phyloP scores from a whole-genome alignment of 352 stramenopile species.

The Hyaloperonospora arabidopsidis region DNA sequence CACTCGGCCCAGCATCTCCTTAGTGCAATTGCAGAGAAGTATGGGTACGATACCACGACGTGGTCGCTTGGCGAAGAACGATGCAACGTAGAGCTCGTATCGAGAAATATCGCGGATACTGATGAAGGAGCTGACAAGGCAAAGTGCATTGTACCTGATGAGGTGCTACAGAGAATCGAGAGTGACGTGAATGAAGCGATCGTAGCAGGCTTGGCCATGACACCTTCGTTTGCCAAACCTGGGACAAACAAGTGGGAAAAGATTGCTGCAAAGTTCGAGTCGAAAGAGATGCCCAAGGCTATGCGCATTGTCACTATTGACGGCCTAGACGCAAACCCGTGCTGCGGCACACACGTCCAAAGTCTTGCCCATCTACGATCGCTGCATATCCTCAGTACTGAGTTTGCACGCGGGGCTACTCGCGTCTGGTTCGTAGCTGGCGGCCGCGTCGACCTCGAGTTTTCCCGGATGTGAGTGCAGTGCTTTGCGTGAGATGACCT shows the following conservation, averaged over 20 bases:
- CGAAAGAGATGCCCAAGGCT: conserved; percentile 45
- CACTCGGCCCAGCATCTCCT: conserved; percentile 86
- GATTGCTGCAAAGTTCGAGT: conserved; percentile 53
- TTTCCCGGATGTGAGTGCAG: conserved; percentile 53
- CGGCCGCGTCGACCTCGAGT: conserved; percentile 69
- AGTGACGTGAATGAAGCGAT: conserved; percentile 72
- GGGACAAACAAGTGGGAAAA: conserved; percentile 50
- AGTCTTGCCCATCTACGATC: conserved; percentile 61
- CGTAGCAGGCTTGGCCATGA: conserved; percentile 43
- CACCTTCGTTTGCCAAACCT: conserved; percentile 42
- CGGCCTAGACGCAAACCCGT: conserved; percentile 78
- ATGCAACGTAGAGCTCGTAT: conserved; percentile 76
- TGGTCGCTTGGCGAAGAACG: conserved; percentile 69
- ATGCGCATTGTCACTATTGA: conserved; percentile 83
- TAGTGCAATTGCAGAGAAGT: conserved; percentile 70
- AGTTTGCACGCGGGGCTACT: conserved; percentile 53
- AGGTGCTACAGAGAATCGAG: conserved; percentile 54
- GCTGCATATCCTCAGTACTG: conserved; percentile 65
- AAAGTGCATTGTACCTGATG: conserved; percentile 33
- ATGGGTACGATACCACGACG: conserved; percentile 70
- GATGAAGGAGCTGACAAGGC: conserved; percentile 30
- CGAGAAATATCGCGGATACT: conserved; percentile 17
- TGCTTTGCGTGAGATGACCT: background rate
- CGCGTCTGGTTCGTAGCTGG: conserved; percentile 83
- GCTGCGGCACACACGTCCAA: conserved; percentile 84